Base-by-base conservation (phyloP, 768 basidiomycete genomes). In the Kwoniella botswanensis region DNA sequence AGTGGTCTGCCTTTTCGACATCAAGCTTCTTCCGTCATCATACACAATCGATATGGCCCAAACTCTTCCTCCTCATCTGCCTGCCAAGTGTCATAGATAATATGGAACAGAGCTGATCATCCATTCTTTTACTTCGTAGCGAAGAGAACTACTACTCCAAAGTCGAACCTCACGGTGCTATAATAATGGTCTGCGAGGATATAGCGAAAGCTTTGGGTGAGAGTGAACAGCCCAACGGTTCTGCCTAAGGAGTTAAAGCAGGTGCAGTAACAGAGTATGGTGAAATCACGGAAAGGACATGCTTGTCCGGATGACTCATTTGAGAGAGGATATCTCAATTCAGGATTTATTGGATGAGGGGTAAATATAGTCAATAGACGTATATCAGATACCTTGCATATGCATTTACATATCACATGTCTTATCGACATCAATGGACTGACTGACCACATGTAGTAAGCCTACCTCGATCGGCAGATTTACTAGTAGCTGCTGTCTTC, bases 81-180 rank as follows among this genome's bases (percentile, higher is more conserved):
- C 29, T 29, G 29, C 6, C 29, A 29, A 29, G 6, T 29, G 29
- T 29, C 29, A 29, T 29, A 4, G 4, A 29, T 29, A 6, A 29
- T 29, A 18, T 58, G 26, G 43, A 46, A 41, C 21, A 4, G 21
- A 59, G 59, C 59, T 57, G 56, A 35, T 22, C 21, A 17, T 50
- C 12, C 5, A 15, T 44, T 22, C 43, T 42, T 24, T 13, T 5
- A 60, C 9, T 35, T 29, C 11, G 24, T 58, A 80, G 79, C 18
- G 71, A 76, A 50, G 74, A 80, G 26, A 71, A 78, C 24, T 81
- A 77, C 52, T 81, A 81, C 68, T 75, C 76, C 10, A 81, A 81
- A 66, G 72, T 79, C 56, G 74, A 81, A 60, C 80, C 80, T 13
- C 59, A 73, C 52, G 73, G 57, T 4, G 80, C 80, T 1, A 65